Conservation (phyloP, 345 rosid genomes). For the Citrus maxima region DNA sequence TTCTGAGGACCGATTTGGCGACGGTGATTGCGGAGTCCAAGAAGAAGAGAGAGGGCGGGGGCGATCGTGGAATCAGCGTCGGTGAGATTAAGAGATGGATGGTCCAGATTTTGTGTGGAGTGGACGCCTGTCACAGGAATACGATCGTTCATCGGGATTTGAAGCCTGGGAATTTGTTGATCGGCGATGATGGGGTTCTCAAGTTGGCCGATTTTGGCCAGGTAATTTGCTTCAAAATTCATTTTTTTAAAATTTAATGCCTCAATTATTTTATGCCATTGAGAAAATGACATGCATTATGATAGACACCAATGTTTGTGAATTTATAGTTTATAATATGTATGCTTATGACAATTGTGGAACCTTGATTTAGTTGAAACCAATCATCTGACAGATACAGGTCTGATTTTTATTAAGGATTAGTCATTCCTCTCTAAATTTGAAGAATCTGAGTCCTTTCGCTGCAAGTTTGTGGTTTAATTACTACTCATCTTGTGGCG, state of each 20-base stretch:
- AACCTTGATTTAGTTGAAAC: background rate
- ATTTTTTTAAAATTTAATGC: background rate
- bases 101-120: slow-evolving; percentile 75
- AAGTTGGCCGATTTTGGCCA: slow-evolving; percentile 98
- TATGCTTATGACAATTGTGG: too few relatives aligned
- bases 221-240: slow-evolving; percentile 35
- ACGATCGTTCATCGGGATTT: slow-evolving; percentile 89
- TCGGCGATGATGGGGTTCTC: slow-evolving; percentile 74
- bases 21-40: slow-evolving; percentile 59
- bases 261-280: background rate
- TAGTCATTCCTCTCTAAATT: background rate
- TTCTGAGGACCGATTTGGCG: slow-evolving; percentile 65
- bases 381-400: background rate
- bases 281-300: background rate
- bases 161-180: slow-evolving; percentile 83
- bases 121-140: slow-evolving; percentile 76
- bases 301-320: too few relatives aligned
- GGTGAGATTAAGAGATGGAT: slow-evolving; percentile 92
- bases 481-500: background rate
- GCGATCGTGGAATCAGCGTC: slow-evolving; percentile 29
- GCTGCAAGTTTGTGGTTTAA: background rate
- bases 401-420: background rate
- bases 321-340: too few relatives aligned
- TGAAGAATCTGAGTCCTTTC: background rate
- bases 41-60: slow-evolving; percentile 8